These are phyloP conservation scores for Blastomyces parvus DNA, from an alignment of 2,329 filamentous ascomycete genomes.

Conservation along the genomic window DNA sequence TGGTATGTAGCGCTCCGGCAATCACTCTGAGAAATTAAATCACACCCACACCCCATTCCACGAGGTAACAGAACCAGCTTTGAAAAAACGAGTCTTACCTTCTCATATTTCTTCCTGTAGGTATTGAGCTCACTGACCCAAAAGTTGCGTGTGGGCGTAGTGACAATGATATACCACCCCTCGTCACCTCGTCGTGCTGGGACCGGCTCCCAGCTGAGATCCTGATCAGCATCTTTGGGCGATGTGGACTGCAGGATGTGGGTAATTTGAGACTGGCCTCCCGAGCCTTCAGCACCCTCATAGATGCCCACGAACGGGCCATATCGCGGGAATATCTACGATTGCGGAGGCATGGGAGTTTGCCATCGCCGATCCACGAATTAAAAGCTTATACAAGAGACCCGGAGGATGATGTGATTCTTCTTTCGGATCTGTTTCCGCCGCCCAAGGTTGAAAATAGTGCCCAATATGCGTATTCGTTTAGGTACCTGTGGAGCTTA, in stretches of 20 bases:
- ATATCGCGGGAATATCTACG: constrained; percentile 36
- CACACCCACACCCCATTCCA: background rate
- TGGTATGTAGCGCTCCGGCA: constrained; percentile 2
- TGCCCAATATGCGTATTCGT: constrained; percentile 30
- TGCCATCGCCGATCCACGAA: constrained; percentile 31
- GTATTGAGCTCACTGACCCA: constrained; percentile 2
- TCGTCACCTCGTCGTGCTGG: constrained; percentile 27
- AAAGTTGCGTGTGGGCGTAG: background rate
- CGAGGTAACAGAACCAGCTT: background rate
- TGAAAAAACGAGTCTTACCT: background rate
- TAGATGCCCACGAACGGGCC: constrained; percentile 30
- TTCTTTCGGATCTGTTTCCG: constrained; percentile 36
- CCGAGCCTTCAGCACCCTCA: constrained; percentile 29
- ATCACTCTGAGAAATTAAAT: background rate
- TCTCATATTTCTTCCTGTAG: background rate
- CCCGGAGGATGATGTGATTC: constrained; percentile 36
- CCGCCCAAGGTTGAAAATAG: constrained; percentile 29
- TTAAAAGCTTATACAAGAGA: constrained; percentile 32
- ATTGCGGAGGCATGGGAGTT: constrained; percentile 33
- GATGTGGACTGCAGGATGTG: constrained; percentile 32
- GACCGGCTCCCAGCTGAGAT: constrained; percentile 34
- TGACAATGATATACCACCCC: background rate
- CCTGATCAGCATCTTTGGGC: constrained; percentile 33
- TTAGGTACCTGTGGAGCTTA: constrained; percentile 32
- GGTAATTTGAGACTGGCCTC: constrained; percentile 32